Conservation (phyloP, 2,329 filamentous ascomycete genomes). For the Ciborinia camelliae region DNA sequence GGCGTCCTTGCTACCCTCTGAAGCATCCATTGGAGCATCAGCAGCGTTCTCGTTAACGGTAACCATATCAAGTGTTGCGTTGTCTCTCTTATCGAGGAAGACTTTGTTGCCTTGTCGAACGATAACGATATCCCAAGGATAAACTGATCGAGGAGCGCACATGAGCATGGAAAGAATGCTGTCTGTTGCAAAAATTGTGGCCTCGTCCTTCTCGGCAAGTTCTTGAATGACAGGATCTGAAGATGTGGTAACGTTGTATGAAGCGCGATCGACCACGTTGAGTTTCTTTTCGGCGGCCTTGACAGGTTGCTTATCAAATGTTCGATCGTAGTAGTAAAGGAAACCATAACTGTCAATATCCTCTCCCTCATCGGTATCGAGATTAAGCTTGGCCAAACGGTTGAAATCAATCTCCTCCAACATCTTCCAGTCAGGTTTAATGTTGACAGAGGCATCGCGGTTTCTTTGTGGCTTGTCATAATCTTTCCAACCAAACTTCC, state of each 20-base stretch:
- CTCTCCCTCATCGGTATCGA: conserved; percentile 91
- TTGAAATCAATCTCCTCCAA: conserved; percentile 99
- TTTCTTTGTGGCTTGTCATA: conserved; percentile 97
- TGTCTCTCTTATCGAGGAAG: conserved; percentile 98
- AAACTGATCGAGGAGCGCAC: conserved; percentile 94
- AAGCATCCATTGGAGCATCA: conserved; percentile 86
- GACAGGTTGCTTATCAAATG: conserved; percentile 89
- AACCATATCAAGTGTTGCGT: conserved; percentile 91
- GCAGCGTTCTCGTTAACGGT: conserved; percentile 99
- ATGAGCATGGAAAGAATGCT: conserved; percentile 98
- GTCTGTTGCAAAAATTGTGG: conserved; percentile 94
- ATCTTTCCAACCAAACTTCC: conserved; percentile 97
- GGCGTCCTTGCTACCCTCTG: conserved; percentile 87
- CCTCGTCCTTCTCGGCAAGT: conserved; percentile 91
- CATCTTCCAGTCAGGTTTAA: conserved; percentile 93
- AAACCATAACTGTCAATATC: conserved; percentile 95
- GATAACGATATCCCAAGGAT: conserved; percentile 98
- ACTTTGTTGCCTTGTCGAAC: conserved; percentile 91
- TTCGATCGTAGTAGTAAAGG: conserved; percentile 96
- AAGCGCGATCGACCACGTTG: conserved; percentile 83
- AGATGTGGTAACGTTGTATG: conserved; percentile 97
- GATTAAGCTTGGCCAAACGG: conserved; percentile 89
- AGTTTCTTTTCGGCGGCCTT: conserved; percentile 87
- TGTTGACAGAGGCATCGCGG: conserved; percentile 91
- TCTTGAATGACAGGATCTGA: conserved; percentile 97